Conservation (phyloP, 2,329 filamentous ascomycete genomes). For the Epichloe gansuensis region DNA sequence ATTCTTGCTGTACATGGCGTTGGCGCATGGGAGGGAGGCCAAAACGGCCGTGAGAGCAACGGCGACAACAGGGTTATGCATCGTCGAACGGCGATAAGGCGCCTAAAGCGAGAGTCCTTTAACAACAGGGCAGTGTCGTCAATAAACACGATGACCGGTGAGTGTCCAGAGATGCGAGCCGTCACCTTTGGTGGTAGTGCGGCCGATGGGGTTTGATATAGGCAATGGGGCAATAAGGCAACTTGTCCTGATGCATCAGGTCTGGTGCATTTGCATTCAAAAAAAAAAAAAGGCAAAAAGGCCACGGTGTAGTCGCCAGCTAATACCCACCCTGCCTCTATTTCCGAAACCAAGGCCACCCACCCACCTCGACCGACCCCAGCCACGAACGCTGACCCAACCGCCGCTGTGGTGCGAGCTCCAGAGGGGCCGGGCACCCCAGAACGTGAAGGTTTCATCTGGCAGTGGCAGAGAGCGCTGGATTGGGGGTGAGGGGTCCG, state of each 20-base stretch:
- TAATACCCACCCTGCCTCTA: background rate
- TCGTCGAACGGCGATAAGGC: conserved; percentile 14
- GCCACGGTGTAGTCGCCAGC: conserved; percentile 14
- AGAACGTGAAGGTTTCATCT: too few species aligned
- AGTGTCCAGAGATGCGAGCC: background rate
- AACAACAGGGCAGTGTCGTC: background rate
- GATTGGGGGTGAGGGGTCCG: too few species aligned
- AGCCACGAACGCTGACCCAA: background rate
- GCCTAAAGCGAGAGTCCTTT: background rate
- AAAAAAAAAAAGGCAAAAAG: conserved; percentile 12
- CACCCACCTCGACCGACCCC: background rate
- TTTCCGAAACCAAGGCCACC: background rate
- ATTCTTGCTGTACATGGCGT: conserved; percentile 71
- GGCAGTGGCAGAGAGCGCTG: too few species aligned
- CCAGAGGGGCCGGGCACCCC: too few species aligned
- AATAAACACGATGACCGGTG: background rate
- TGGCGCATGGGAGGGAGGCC: conserved; percentile 49
- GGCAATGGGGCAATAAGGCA: background rate
- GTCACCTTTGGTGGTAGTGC: background rate
- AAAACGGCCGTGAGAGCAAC: conserved; percentile 41
- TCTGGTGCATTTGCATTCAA: background rate
- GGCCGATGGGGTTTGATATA: background rate
- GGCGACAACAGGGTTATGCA: conserved; percentile 41
- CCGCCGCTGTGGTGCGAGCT: conserved; percentile 1
- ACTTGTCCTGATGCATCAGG: background rate